Base-by-base conservation (phyloP, 2,329 filamentous ascomycete genomes). In the Tolypocladium pustulatum region DNA sequence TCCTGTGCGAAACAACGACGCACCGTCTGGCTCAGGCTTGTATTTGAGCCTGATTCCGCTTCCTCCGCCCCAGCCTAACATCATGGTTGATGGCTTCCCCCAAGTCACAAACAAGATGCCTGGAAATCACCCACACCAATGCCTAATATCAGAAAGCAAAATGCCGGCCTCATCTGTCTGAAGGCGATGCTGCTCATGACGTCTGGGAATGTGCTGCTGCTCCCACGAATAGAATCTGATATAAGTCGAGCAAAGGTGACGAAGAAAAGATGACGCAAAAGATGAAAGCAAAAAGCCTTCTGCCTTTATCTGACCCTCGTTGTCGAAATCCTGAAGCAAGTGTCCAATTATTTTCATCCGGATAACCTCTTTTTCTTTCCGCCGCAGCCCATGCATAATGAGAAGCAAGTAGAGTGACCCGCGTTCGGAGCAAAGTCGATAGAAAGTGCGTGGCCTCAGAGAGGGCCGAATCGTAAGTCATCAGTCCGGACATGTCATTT, bases 331-430 rank as follows among this genome's bases (percentile, higher is more conserved):
- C 54, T 43, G 54, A 41, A 38, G 37, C 49, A 27, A 6, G 27
- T 51, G 40, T 55, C 57, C 46, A 49, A 57, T 59, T 56, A 57
- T 57, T 57, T 57, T 37, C 43, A 32, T 57, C 40, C 43, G 12
- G 43, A 34, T 36, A 36, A 37, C 20, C 9, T 55, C 25, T 57
- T 57, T 52, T 57, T 49, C 49, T 40, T 54, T 54, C 56, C 56
- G 22, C n/a, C 40, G 37, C 38, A 43, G 22, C 12, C 41, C 20
- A 57, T 57, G 55, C 55, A 57, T 49, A 57, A 36, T 52, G 25
- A 34, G 46, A 34, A 53, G 9, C 43, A 51, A 40, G 22, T 30
- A 17, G 22, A 56, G 27, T 17, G 38, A 53, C 30, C 30, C 25
- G 17, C 40, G 53, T 54, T 49, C 36, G n/a, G 37, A 41, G 54